Percentiles rank a stretch among this genome's conserved stretches.
Evolutionary conservation across 257 asterid genomes (phyloP).

Genomic region (Primulina huaijiensis): DNA sequence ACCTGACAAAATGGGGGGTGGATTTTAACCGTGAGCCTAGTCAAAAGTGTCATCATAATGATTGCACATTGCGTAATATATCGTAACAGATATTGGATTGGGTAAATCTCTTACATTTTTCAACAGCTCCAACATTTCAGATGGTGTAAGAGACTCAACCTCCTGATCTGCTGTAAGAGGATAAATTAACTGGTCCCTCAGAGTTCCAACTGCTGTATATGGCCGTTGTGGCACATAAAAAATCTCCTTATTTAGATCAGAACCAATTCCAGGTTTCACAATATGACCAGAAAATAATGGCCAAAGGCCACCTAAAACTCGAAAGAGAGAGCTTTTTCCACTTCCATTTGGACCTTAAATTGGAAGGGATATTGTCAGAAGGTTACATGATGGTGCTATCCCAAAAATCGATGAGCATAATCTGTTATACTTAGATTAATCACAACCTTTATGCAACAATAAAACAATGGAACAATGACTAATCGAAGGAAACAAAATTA

Average conservation of each 20-base stretch:
- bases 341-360: conserved; percentile 97
- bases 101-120: conserved; percentile 68
- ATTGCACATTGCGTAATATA: conserved; percentile 13
- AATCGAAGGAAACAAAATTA: neutral
- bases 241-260: conserved; percentile 96
- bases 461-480: neutral
- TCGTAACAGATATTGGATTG: conserved; percentile 1
- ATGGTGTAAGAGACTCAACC: conserved; percentile 66
- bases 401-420: conserved; percentile 21
- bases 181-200: conserved; percentile 96
- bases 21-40: conserved; percentile 15
- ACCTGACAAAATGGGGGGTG: conserved; percentile 46
- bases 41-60: conserved; percentile 8
- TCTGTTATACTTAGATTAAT: neutral
- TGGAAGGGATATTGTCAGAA: conserved; percentile 20
- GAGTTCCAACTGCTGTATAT: conserved; percentile 94
- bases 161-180: conserved; percentile 92
- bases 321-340: conserved; percentile 98
- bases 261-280: conserved; percentile 96
- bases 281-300: conserved; percentile 94
- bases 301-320: conserved; percentile 99
- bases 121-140: conserved; percentile 87
- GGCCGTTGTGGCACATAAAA: conserved; percentile 99
- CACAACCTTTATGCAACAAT: neutral
- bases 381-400: conserved; percentile 2